Evolutionary conservation across 305 asterid species (phyloP), one percentile per base, ranked within the genome.

Genomic region (Fraxinus sp.): DNA sequence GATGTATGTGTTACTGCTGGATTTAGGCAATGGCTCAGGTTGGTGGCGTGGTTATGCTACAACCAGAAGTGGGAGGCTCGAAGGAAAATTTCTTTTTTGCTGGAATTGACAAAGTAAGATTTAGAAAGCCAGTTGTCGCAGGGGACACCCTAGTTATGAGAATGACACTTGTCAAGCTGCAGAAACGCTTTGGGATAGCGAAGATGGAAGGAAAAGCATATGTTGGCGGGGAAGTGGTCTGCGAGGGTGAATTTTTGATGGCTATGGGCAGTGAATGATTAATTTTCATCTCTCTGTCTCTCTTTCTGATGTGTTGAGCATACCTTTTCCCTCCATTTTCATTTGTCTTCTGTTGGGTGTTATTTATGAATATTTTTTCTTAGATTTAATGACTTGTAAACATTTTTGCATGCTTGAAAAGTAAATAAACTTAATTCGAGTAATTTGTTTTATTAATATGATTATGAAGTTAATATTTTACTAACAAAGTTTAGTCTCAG

Each of bases 81-180:
- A 91, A 92, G 0, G 91, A 88, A 0, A 92, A 87, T 78, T 93
- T 93, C 87, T 89, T 94, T 93, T 94, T 96, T 81, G 99, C 97
- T 37, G 99, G 99, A 87, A 87, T 94, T 8, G 97, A 94, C 87
- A 93, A 93, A 89, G 98, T 92, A 43, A 89, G 97, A 81, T 94
- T 94, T 87, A 86, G 97, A 85, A 96, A 93, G 89, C 97, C 97
- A 0, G 98, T 96, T n/a, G 78, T 96, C 35, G 97, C 97, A 22
- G 99, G 98, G 72, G 99, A 96, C 86, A 96, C 98, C 8, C 83
- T 96, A 22, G 97, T 94, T 14, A 96, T 96, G 97, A 91, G 97
- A 86, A 94, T 94, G 97, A 93, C 92, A 80, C 96, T 92, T 26
- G 87, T 85, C 87, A 91, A 93, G 93, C 89, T 95, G 70, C 98